Percentiles rank a stretch among this genome's conserved stretches.
Evolutionary conservation across 1,284 basidiomycete genomes (phyloP).

Genomic region (Cerioporus squamosus): DNA sequence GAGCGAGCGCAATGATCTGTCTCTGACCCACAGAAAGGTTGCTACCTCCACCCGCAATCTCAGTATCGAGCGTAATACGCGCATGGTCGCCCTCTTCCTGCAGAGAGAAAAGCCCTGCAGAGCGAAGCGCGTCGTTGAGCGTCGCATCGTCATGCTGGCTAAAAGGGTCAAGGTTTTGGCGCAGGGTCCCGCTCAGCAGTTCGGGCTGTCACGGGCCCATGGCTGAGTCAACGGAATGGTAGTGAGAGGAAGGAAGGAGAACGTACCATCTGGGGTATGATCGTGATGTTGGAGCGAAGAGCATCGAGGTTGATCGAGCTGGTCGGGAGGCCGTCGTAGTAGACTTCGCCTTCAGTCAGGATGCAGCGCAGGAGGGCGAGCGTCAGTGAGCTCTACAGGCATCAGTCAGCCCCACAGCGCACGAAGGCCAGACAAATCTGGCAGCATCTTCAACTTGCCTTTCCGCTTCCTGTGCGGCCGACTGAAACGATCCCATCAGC

Average conservation of each 20-base stretch:
- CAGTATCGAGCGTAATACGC: slow-evolving; percentile 39
- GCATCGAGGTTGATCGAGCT: slow-evolving; percentile 63
- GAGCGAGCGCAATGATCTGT: slow-evolving; percentile 38
- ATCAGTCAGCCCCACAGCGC: not conserved
- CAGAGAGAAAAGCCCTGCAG: slow-evolving; percentile 36
- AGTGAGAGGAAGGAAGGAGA: not conserved
- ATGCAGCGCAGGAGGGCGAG: slow-evolving; percentile 48
- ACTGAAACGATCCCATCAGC: slow-evolving; percentile 29
- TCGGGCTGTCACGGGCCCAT: slow-evolving; percentile 54
- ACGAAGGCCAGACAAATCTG: not conserved
- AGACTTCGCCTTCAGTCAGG: slow-evolving; percentile 48
- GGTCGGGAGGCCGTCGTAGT: slow-evolving; percentile 38
- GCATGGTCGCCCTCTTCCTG: slow-evolving; percentile 32
- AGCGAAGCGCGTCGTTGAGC: slow-evolving; percentile 50
- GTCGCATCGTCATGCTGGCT: slow-evolving; percentile 71
- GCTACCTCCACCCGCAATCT: slow-evolving; percentile 40
- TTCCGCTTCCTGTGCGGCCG: slow-evolving; percentile 64
- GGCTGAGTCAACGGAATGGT: not conserved
- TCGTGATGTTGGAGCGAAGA: slow-evolving; percentile 49
- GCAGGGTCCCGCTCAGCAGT: slow-evolving; percentile 60
- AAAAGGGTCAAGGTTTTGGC: slow-evolving; percentile 76
- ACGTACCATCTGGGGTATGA: slow-evolving; percentile 44
- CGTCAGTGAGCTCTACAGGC: slow-evolving; percentile 43
- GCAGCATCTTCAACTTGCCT: not conserved
- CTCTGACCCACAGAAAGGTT: slow-evolving; percentile 45